Evolutionary conservation across 257 asterid genomes (phyloP).

Genomic region (Primulina huaijiensis): DNA sequence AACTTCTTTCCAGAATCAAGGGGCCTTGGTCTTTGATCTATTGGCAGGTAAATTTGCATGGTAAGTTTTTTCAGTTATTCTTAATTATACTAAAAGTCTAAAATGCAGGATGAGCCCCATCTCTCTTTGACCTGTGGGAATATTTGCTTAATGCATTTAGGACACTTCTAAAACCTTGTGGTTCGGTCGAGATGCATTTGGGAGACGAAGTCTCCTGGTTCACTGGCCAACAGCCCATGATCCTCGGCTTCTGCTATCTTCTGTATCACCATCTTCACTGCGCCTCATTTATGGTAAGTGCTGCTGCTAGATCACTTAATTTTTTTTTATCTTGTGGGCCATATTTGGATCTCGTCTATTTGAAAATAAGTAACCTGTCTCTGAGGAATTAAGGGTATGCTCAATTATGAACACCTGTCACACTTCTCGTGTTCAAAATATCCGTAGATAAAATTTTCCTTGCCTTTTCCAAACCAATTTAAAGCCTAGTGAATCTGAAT

Average conservation of each 20-base stretch:
- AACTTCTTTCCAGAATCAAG: conserved; percentile 75
- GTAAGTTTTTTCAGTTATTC: conserved; percentile 59
- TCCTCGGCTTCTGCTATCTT: conserved; percentile 73
- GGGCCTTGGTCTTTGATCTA: conserved; percentile 97
- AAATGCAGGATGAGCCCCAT: conserved; percentile 17
- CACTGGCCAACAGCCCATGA: conserved; percentile 88
- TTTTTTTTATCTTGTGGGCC: not conserved
- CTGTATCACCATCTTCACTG: conserved; percentile 72
- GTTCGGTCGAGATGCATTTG: conserved; percentile 98
- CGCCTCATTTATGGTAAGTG: conserved; percentile 50
- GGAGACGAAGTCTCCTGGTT: conserved; percentile 92
- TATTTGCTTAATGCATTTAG: conserved; percentile 44
- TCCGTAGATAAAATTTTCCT: not conserved
- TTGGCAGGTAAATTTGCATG: conserved; percentile 95
- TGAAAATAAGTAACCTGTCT: conserved; percentile 1
- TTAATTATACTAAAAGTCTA: conserved; percentile 23
- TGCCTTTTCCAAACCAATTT: too few relatives aligned
- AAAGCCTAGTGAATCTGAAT: not conserved
- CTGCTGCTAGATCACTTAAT: too few relatives aligned
- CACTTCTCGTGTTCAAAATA: not conserved
- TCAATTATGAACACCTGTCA: not conserved
- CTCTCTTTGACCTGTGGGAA: conserved; percentile 20
- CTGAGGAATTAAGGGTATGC: too few relatives aligned
- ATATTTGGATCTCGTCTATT: not conserved
- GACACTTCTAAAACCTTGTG: conserved; percentile 78